phyloP scores from a whole-genome alignment of 371 early-diverging fungal genomes.

The Massospora cicadina region DNA sequence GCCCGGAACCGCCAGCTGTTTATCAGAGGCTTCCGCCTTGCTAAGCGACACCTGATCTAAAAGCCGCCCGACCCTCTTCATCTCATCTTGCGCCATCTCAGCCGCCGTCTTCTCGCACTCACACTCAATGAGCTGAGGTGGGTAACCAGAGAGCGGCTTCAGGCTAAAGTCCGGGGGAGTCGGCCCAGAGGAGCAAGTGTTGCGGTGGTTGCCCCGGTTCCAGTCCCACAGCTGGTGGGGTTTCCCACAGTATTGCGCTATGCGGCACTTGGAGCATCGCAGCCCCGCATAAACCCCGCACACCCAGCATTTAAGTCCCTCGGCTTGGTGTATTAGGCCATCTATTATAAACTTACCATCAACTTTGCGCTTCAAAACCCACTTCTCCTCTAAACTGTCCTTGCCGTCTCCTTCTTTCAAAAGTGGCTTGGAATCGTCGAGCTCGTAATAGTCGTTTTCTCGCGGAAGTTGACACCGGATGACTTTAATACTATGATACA shows the following conservation, averaged over 20 bases:
- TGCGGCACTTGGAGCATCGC: conserved; percentile 58
- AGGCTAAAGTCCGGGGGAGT: not conserved
- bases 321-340: not conserved
- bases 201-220: conserved; percentile 43
- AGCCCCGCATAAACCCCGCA: conserved; percentile 71
- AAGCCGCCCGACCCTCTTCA: conserved; percentile 16
- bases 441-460: conserved; percentile 26
- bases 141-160: conserved; percentile 21
- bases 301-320: conserved; percentile 30
- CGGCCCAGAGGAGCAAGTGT: not conserved
- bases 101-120: conserved; percentile 39
- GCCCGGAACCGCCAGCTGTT: conserved; percentile 32
- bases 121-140: conserved; percentile 53
- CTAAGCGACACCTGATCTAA: conserved; percentile 16
- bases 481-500: conserved; percentile 52
- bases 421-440: not conserved
- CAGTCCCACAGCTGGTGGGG: conserved; percentile 77
- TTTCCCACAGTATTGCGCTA: conserved; percentile 55
- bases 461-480: conserved; percentile 72
- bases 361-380: conserved; percentile 9
- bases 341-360: not conserved
- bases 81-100: conserved; percentile 11
- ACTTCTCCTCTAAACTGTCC: conserved; percentile 19
- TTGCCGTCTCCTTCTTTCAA: conserved; percentile 15
- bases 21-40: conserved; percentile 20